Evolutionary conservation across 306 rosid genomes (phyloP).

Genomic region (Acacia confusa): DNA sequence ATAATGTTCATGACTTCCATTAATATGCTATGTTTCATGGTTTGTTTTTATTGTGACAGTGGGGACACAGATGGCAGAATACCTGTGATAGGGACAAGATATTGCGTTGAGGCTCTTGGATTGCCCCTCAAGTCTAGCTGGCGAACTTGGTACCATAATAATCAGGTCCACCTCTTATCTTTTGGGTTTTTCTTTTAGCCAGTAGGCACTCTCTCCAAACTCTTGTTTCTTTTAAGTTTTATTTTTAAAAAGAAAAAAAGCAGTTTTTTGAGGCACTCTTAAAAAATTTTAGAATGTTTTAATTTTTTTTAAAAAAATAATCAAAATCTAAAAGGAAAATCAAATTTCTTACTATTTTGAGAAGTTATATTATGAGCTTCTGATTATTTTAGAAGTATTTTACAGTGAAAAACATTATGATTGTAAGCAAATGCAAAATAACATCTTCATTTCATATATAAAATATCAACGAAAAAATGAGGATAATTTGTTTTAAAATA

Average conservation of each 20-base stretch:
- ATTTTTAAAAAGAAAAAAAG: no score
- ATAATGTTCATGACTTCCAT: slow-evolving; percentile 23
- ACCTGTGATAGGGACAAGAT: slow-evolving; percentile 58
- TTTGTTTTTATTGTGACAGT: slow-evolving; percentile 33
- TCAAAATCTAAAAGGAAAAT: neutral
- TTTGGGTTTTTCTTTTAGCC: neutral
- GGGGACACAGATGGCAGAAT: slow-evolving; percentile 63
- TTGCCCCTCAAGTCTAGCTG: slow-evolving; percentile 48
- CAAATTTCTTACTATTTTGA: neutral
- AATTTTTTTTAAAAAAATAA: neutral
- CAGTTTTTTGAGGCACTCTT: neutral
- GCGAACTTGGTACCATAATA: slow-evolving; percentile 52
- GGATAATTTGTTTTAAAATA: neutral
- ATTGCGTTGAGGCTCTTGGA: slow-evolving; percentile 49
- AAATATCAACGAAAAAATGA: neutral
- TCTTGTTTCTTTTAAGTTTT: no score
- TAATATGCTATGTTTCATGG: neutral
- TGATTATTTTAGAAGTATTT: neutral
- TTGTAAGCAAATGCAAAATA: neutral
- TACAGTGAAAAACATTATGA: neutral
- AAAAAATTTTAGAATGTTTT: neutral
- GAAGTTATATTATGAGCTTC: neutral
- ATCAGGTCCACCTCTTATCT: slow-evolving; percentile 34
- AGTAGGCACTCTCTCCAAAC: neutral
- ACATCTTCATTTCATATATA: neutral